Evolutionary conservation across 108 stramenopile genomes (phyloP).

Genomic region (Parmales sp.): DNA sequence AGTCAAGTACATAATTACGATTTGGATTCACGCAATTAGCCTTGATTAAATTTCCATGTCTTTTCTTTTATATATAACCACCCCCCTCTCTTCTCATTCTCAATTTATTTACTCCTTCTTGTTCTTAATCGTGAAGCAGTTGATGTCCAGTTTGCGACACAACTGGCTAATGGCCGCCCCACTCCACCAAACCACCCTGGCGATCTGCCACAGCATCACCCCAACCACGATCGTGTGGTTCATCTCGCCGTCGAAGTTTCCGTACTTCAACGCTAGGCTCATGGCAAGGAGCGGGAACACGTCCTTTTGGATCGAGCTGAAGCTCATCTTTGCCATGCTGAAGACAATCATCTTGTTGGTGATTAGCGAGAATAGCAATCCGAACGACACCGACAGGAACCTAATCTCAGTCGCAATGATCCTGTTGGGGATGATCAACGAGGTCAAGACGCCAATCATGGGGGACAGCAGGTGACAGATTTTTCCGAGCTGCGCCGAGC

Average conservation of each 20-base stretch:
- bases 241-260: slow-evolving; percentile 20
- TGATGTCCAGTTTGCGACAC: slow-evolving; percentile 43
- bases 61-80: too few species aligned
- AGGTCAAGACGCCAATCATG: slow-evolving; percentile 22
- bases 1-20: too few species aligned
- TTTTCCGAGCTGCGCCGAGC: too few species aligned
- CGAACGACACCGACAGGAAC: slow-evolving; percentile 37
- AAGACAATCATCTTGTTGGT: slow-evolving; percentile 77
- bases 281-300: slow-evolving; percentile 38
- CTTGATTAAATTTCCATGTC: too few species aligned
- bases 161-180: slow-evolving; percentile 48
- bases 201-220: slow-evolving; percentile 43
- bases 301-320: slow-evolving; percentile 54
- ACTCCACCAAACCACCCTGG: slow-evolving; percentile 42
- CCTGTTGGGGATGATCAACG: slow-evolving; percentile 27
- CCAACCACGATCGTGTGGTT: slow-evolving; percentile 28
- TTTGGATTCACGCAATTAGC: too few species aligned
- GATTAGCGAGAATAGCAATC: slow-evolving; percentile 50
- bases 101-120: slow-evolving; percentile 19
- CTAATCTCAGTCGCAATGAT: slow-evolving; percentile 23
- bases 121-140: slow-evolving; percentile 54
- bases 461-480: slow-evolving; percentile 34
- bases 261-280: slow-evolving; percentile 35
- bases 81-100: background rate
- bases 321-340: slow-evolving; percentile 69